Base-by-base conservation (phyloP, 1,284 basidiomycete species). In the Trametes sp. region DNA sequence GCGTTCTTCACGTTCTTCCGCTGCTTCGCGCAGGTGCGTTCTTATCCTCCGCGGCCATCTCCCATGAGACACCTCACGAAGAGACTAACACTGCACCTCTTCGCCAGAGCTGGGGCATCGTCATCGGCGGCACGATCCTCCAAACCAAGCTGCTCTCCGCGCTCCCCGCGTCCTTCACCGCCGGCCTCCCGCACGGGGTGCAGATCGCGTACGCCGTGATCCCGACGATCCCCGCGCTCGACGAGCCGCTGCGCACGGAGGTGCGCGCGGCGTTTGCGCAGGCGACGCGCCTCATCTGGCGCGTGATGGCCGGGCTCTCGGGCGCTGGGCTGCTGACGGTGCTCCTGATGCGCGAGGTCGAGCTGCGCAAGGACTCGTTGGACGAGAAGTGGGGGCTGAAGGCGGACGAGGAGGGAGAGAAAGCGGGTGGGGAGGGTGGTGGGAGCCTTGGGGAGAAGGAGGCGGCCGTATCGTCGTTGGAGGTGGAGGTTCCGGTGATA, bases 1-100 rank as follows among this genome's bases (percentile, higher is more conserved):
- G 71, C 74, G 1, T 74, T 76, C 65, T 71, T 70, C 56, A 66
- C 68, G 24, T 78, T 77, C 66, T 42, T 70, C 19, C 74, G 76
- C 45, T 42, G 66, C 44, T 75, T 75, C 52, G 70, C 70, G 0
- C 68, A 70, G 60, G 66, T 65, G 14, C 24, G 63, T 51, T 10
- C 36, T 23, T 10, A 13, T 10, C 29, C 7, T 21, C 19, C 4
- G 13, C 4, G 4, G 13, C 31, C 23, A n/a, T 10, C 16, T 9
- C 36, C 21, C 8, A 23, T 33, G 29, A 13, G 10, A 23, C 16
- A 13, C 49, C 33, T n/a, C n/a, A n/a, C n/a, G n/a, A n/a, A n/a
- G n/a, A n/a, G 28, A 24, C 24, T 16, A 6, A 11, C 51, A 19
- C 8, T 11, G 31, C 31, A 11, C 31, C 31, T 11, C 31, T 11